Percentiles rank a stretch among this genome's conserved stretches.
These are phyloP conservation scores for Salvia rosmarinus DNA, from an alignment of 257 asterid species.

Conservation along the genomic window DNA sequence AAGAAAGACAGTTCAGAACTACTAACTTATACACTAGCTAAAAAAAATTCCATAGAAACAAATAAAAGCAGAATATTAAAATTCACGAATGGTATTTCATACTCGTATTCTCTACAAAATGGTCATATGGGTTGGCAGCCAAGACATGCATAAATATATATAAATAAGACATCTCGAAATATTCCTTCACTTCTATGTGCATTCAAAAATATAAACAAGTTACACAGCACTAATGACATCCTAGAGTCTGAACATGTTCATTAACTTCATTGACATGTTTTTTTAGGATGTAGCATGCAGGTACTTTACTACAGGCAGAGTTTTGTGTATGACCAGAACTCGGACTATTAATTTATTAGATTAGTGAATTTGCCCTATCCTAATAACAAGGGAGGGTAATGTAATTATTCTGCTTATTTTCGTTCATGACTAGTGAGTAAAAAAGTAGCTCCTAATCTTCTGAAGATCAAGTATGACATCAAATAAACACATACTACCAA, in stretches of 20 bases:
- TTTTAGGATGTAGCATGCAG: background rate
- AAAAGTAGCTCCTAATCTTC: background rate
- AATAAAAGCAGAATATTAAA: too few species aligned
- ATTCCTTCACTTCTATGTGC: background rate
- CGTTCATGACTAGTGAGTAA: background rate
- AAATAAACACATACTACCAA: slow-evolving; percentile 13
- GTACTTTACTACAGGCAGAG: background rate
- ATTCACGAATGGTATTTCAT: too few species aligned
- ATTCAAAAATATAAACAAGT: background rate
- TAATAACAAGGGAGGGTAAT: background rate
- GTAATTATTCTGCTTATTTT: slow-evolving; percentile 14
- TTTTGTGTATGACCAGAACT: background rate
- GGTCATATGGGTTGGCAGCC: too few species aligned
- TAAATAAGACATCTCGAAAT: background rate
- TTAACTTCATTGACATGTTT: background rate
- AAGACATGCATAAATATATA: background rate
- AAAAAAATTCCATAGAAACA: too few species aligned
- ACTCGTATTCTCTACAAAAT: too few species aligned
- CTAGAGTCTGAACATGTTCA: background rate
- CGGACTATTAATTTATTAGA: too few species aligned
- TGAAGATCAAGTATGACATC: slow-evolving; percentile 5
- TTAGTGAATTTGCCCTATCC: too few species aligned
- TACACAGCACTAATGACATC: background rate
- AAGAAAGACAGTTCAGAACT: too few species aligned
- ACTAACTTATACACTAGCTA: too few species aligned